Conservation (phyloP, 768 basidiomycete species). For the Mycena amicta region DNA sequence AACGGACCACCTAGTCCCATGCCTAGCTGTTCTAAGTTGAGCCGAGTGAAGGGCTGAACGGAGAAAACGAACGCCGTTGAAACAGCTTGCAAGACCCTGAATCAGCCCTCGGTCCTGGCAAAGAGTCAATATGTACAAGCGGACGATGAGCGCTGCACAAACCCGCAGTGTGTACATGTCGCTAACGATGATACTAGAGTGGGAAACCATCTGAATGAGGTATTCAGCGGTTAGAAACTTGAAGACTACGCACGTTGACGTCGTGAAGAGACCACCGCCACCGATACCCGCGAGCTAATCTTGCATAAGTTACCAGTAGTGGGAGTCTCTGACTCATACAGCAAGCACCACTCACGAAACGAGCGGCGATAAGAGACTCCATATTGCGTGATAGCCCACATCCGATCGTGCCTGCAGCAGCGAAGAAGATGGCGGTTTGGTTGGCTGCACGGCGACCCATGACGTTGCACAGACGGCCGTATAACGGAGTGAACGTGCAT, state of each 20-base stretch:
- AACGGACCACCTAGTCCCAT: conserved; percentile 85
- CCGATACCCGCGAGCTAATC: conserved; percentile 71
- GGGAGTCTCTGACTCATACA: not conserved
- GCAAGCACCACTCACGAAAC: conserved; percentile 59
- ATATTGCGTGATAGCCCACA: conserved; percentile 73
- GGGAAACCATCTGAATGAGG: not conserved
- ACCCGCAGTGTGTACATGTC: conserved; percentile 83
- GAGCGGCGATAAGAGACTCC: conserved; percentile 68
- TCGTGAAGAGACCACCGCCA: conserved; percentile 75
- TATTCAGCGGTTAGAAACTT: not conserved
- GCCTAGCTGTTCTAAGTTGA: conserved; percentile 51
- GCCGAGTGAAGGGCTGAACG: not conserved
- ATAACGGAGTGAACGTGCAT: conserved; percentile 82
- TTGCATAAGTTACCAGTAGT: no score
- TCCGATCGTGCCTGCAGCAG: conserved; percentile 62
- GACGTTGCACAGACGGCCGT: conserved; percentile 77
- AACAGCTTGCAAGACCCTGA: conserved; percentile 73
- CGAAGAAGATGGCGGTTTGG: conserved; percentile 62
- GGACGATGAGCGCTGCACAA: conserved; percentile 24
- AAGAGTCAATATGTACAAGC: not conserved
- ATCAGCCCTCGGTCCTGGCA: conserved; percentile 67
- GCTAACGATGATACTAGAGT: conserved; percentile 66
- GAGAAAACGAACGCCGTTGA: conserved; percentile 60
- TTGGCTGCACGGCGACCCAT: conserved; percentile 72
- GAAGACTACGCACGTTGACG: conserved; percentile 55